A percentile compares a stretch with the other conserved stretches of the same genome.
phyloP scores from a whole-genome alignment of 78 protist species.

The Capsaspora owczarzaki region DNA sequence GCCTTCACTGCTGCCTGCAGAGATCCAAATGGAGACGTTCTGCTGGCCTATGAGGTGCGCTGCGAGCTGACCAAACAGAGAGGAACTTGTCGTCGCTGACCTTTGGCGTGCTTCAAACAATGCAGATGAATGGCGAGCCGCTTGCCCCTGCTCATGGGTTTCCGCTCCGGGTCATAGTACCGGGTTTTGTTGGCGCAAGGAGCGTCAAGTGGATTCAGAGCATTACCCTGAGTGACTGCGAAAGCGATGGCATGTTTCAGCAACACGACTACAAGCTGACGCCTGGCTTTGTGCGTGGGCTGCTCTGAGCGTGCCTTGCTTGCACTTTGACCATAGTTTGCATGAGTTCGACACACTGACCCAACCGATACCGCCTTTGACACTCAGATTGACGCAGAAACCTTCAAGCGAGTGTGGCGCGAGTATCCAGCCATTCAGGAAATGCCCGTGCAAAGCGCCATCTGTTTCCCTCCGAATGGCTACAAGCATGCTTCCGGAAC shows the following conservation, averaged over 20 bases:
- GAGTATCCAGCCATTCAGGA: slow-evolving; percentile 55
- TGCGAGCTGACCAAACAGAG: too few relatives aligned
- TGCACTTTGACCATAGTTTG: too few relatives aligned
- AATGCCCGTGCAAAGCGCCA: slow-evolving; percentile 60
- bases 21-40: slow-evolving; percentile 54
- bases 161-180: slow-evolving; percentile 81
- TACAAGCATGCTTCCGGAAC: not conserved
- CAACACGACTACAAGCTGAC: slow-evolving; percentile 62
- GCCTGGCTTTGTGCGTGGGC: too few relatives aligned
- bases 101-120: too few relatives aligned
- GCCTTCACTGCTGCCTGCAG: too few relatives aligned
- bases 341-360: too few relatives aligned
- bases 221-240: slow-evolving; percentile 31
- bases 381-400: slow-evolving; percentile 29
- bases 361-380: too few relatives aligned
- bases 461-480: slow-evolving; percentile 32
- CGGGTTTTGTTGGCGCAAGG: slow-evolving; percentile 85
- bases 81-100: too few relatives aligned
- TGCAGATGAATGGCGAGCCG: slow-evolving; percentile 81
- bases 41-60: slow-evolving; percentile 81
- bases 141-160: slow-evolving; percentile 78
- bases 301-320: too few relatives aligned
- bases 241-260: slow-evolving; percentile 65
- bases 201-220: slow-evolving; percentile 74
- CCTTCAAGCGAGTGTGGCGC: not conserved